phyloP scores from a whole-genome alignment of 352 stramenopile species.

The Phytophthora gonapodyides region DNA sequence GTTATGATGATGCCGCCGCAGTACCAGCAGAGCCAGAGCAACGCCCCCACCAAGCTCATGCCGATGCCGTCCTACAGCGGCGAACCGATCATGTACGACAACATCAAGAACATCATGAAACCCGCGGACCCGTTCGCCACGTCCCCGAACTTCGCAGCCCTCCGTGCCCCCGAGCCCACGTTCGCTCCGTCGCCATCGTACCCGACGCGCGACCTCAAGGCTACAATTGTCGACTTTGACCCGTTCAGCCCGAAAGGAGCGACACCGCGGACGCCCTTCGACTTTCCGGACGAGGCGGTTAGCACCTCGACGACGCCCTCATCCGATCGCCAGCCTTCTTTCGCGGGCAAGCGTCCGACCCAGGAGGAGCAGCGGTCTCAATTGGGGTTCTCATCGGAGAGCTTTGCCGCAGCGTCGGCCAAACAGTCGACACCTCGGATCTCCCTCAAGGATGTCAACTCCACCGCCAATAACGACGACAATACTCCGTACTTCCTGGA shows the following conservation, averaged over 20 bases:
- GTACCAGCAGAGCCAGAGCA: conserved; percentile 30
- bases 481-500: conserved; percentile 70
- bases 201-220: conserved; percentile 38
- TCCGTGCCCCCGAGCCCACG: conserved; percentile 39
- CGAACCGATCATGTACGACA: conserved; percentile 63
- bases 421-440: conserved; percentile 34
- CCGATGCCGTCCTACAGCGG: conserved; percentile 44
- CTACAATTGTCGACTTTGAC: conserved; percentile 75
- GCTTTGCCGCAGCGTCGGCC: conserved; percentile 40
- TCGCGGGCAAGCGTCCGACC: conserved; percentile 56
- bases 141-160: conserved; percentile 20
- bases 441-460: conserved; percentile 48
- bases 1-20: conserved; percentile 33
- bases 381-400: conserved; percentile 55
- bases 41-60: conserved; percentile 27
- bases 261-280: conserved; percentile 56
- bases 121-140: conserved; percentile 56
- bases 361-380: conserved; percentile 67
- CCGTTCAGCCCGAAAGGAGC: conserved; percentile 65
- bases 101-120: conserved; percentile 65
- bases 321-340: conserved; percentile 45
- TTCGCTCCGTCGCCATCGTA: conserved; percentile 26
- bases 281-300: conserved; percentile 36
- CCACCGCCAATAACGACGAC: conserved; percentile 29
- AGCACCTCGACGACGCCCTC: conserved; percentile 19